Conservation (phyloP, 257 asterid species). For the Fraxinus cuspidata region DNA sequence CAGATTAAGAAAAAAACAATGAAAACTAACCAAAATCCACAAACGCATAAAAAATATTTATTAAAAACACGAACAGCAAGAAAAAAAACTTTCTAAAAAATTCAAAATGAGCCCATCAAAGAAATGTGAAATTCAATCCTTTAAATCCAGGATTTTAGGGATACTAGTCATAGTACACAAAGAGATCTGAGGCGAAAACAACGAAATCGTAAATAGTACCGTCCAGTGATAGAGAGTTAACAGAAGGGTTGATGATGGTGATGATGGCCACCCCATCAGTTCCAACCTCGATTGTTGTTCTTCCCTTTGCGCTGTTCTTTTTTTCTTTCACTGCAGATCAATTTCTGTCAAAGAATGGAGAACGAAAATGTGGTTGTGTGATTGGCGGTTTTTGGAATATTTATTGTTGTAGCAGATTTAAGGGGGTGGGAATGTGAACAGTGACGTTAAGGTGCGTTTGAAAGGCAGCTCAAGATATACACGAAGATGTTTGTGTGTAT, state of each 20-base stretch:
- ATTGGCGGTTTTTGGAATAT: background rate
- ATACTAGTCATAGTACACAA: background rate
- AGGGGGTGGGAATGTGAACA: slow-evolving; percentile 28
- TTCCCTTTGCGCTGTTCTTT: slow-evolving; percentile 60
- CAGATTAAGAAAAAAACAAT: background rate
- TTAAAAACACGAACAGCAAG: too few relatives aligned
- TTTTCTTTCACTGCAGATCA: background rate
- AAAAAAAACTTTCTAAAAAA: background rate
- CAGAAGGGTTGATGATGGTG: slow-evolving; percentile 95
- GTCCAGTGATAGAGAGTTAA: slow-evolving; percentile 90
- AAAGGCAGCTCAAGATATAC: slow-evolving; percentile 16
- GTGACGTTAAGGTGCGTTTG: slow-evolving; percentile 23
- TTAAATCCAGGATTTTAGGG: background rate
- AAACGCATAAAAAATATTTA: background rate
- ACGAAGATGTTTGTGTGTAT: too few relatives aligned
- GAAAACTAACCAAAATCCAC: background rate
- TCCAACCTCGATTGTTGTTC: slow-evolving; percentile 82
- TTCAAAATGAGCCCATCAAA: slow-evolving; percentile 15
- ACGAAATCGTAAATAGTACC: slow-evolving; percentile 41
- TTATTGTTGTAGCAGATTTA: background rate
- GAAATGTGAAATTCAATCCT: slow-evolving; percentile 10
- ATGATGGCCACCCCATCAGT: slow-evolving; percentile 87
- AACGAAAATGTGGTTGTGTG: background rate
- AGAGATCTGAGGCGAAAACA: background rate
- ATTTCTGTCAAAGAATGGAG: background rate